Evolutionary conservation across 768 basidiomycete genomes (phyloP).

Genomic region (Candolleomyces eurysporus): DNA sequence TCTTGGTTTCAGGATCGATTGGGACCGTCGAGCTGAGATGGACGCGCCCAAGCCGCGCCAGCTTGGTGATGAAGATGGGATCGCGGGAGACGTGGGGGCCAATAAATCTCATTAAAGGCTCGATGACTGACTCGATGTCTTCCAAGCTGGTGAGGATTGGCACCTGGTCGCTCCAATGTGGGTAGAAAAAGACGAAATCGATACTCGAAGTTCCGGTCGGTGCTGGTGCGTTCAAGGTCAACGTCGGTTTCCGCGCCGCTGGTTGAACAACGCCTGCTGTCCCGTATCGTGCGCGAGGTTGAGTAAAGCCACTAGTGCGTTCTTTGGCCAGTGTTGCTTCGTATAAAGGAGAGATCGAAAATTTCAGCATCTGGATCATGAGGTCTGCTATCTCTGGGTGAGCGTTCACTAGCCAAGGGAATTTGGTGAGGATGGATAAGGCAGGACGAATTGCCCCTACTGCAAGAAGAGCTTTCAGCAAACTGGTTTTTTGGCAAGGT

Average conservation of each 20-base stretch:
- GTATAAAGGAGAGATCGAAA: slow-evolving; percentile 71
- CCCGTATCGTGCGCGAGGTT: slow-evolving; percentile 64
- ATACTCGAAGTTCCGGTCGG: slow-evolving; percentile 73
- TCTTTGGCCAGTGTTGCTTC: slow-evolving; percentile 49
- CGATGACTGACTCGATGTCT: slow-evolving; percentile 72
- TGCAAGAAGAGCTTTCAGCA: slow-evolving; percentile 78
- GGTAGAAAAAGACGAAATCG: slow-evolving; percentile 92
- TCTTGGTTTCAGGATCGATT: slow-evolving; percentile 62
- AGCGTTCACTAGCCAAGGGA: slow-evolving; percentile 81
- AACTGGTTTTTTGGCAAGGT: slow-evolving; percentile 76
- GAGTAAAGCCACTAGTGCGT: slow-evolving; percentile 53
- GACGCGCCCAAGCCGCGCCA: slow-evolving; percentile 71
- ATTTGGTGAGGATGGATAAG: slow-evolving; percentile 74
- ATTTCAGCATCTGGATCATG: slow-evolving; percentile 70
- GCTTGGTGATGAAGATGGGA: slow-evolving; percentile 72
- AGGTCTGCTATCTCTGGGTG: slow-evolving; percentile 85
- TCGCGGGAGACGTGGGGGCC: slow-evolving; percentile 82
- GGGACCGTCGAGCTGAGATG: slow-evolving; percentile 57
- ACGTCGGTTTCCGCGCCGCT: slow-evolving; percentile 55
- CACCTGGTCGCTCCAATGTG: slow-evolving; percentile 73
- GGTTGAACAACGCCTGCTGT: slow-evolving; percentile 51
- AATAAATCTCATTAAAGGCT: slow-evolving; percentile 77
- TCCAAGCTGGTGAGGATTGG: slow-evolving; percentile 62
- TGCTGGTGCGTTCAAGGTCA: slow-evolving; percentile 78
- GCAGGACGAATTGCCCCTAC: slow-evolving; percentile 82